Conservation (phyloP, 306 rosid genomes). For the Morella rubra region DNA sequence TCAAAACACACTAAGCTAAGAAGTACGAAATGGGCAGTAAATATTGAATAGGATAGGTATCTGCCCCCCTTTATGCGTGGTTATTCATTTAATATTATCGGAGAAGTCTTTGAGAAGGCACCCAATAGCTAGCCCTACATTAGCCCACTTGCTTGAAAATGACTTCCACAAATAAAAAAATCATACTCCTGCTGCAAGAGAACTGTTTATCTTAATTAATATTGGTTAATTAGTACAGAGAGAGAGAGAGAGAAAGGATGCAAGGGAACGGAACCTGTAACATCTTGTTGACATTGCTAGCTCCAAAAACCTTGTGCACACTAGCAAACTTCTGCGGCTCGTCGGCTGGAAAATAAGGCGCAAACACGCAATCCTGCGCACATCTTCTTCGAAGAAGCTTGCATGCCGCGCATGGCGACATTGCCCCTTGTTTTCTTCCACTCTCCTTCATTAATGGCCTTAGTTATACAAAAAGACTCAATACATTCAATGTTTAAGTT, state of each 20-base stretch:
- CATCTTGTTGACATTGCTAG: conserved; percentile 98
- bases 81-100: neutral
- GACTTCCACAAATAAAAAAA: conserved; percentile 1
- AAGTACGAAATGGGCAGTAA: neutral
- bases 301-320: conserved; percentile 95
- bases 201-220: neutral
- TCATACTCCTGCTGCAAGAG: neutral
- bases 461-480: neutral
- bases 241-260: neutral
- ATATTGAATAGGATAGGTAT: neutral
- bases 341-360: conserved; percentile 96
- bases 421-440: conserved; percentile 76
- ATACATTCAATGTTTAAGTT: conserved; percentile 1
- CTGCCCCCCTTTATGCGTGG: too few relatives aligned
- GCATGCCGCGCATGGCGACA: conserved; percentile 97
- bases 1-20: too few relatives aligned
- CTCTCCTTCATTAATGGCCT: conserved; percentile 56
- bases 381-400: conserved; percentile 92
- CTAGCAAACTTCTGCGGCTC: conserved; percentile 91
- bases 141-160: conserved; percentile 8
- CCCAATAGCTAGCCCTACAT: neutral
- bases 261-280: conserved; percentile 59
- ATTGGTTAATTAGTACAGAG: conserved; percentile 27
- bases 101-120: neutral
- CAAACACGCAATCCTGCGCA: conserved; percentile 79